Base-by-base conservation (phyloP, 345 rosid species). In the Ceriops tagal region DNA sequence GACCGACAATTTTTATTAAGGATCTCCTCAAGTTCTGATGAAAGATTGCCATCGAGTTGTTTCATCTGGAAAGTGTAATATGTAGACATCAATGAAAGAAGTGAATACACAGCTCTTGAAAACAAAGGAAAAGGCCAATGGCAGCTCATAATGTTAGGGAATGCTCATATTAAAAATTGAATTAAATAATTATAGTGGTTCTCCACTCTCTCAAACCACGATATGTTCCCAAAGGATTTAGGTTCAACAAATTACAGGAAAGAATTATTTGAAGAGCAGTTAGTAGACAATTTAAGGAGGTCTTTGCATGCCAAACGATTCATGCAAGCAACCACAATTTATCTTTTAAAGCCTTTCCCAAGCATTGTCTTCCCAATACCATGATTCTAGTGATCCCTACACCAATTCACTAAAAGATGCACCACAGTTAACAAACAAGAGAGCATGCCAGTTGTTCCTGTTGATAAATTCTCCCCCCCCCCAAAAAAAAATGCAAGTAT, bases 21-120 rank as follows among this genome's bases (percentile, higher is more conserved):
- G 65, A 82, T 72, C 76, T 89, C 93, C 63, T 86, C 92, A 26
- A 91, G 73, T 31, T 86, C 83, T 43, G 79, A 77, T 13, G 91
- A 88, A 68, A 89, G 87, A 77, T 85, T 75, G 65, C 76, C 89
- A 70, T 87, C 90, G 62, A 91, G 85, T 81, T 88, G 80, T 76
- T 84, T 91, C 73, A 82, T 74, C 98, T 93, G 77, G 61, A 22
- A 28, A 26, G 43, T 3, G 49, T 27, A 79, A 24, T 60, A 79
- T 5, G 55, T 31, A 62, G 56, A 72, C 34, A 77, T 39, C 22
- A 28, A 43, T 35, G 63, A 19, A 59, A 71, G 51, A 31, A 22
- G 62, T 61, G 52, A 71, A 73, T 53, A 58, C 13, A 64, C 26
- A 56, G 46, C 58, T 71, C 28, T 37, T 9, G 10, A 22, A 61